Evolutionary conservation across 495 filamentous ascomycete genomes (phyloP), one percentile per base, ranked within the genome.

Genomic region (Penicillium herquei): DNA sequence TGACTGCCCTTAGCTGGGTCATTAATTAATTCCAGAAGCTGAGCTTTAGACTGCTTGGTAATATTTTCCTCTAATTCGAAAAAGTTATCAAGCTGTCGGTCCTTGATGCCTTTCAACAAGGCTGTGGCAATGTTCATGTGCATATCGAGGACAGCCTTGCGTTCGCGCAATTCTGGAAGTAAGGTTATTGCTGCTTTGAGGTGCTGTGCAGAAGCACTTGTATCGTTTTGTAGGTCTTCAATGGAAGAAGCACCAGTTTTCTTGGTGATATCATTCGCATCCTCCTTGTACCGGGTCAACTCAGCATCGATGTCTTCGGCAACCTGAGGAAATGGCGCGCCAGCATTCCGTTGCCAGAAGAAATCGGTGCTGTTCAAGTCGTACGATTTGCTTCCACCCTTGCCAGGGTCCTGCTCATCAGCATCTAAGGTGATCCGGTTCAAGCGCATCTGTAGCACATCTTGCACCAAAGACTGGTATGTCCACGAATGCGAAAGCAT

Each of bases 401-500:
- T 91, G 13, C 79, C 75, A 1, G 89, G 84, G 53, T 89, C 86
- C 31, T 77, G 74, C 52, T 94, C 88, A 53, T 96, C 93, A 13
- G 84, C 76, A 61, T 96, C 91, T 39, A 99, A 83, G 4, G 91
- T 97, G 65, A 99, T 97, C n/a, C 92, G 87, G 61, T 98, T 99
- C 44, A 98, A 81, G 57, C 87, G 88, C 90, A 96, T 95, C 39
- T 88, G 84, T 53, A 98, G 84, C 7, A 99, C 88, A 72, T 99
- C 95, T 58, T 96, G 88, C 32, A 97, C 91, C 14, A 99, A 81
- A 1, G 92, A 96, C 66, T 98, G 94, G 65, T 99, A 99, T 4
- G 92, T 97, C 94, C 94, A 99, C 1, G 92, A 96, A 72, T 99
- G 94, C 18, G 92, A 96, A 1, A 98, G 80, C 95, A 98, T 98